phyloP scores from a whole-genome alignment of 1,284 basidiomycete genomes.

The Trichosporon coremiiforme region DNA sequence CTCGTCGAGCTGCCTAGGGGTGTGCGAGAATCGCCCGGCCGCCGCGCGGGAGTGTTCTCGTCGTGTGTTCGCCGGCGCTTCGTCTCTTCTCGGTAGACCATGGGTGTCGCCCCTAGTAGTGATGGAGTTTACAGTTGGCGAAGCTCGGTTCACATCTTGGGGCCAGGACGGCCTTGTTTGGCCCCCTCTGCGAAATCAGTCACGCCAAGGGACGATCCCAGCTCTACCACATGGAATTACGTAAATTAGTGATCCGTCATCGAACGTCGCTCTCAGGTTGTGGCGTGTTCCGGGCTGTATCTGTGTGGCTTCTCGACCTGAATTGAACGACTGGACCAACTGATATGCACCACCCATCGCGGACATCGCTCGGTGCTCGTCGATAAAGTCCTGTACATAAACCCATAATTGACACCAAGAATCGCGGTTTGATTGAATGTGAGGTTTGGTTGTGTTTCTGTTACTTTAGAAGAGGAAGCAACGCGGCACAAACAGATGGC shows the following conservation, averaged over 20 bases:
- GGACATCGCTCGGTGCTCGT: not conserved
- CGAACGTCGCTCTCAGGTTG: too few relatives aligned
- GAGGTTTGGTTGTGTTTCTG: not conserved
- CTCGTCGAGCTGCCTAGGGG: not conserved
- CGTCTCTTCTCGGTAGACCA: not conserved
- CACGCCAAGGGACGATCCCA: not conserved
- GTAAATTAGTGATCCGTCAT: not conserved
- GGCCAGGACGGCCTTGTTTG: constrained; percentile 1
- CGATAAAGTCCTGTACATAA: constrained; percentile 8
- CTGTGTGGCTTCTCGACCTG: not conserved
- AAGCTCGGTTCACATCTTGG: too few relatives aligned
- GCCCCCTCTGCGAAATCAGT: not conserved
- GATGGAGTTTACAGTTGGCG: not conserved
- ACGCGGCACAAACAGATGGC: not conserved
- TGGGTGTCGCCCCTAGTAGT: not conserved
- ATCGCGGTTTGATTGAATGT: not conserved
- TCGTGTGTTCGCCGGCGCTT: not conserved
- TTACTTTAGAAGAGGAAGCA: not conserved
- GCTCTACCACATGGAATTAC: not conserved
- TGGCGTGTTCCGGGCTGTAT: not conserved
- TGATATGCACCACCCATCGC: not conserved
- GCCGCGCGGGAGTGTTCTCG: not conserved
- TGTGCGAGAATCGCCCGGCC: not conserved
- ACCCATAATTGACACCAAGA: constrained; percentile 4
- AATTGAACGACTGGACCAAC: not conserved